Evolutionary conservation across 805 yeast species (phyloP).

Genomic region (Saccharomycopsis microspora): DNA sequence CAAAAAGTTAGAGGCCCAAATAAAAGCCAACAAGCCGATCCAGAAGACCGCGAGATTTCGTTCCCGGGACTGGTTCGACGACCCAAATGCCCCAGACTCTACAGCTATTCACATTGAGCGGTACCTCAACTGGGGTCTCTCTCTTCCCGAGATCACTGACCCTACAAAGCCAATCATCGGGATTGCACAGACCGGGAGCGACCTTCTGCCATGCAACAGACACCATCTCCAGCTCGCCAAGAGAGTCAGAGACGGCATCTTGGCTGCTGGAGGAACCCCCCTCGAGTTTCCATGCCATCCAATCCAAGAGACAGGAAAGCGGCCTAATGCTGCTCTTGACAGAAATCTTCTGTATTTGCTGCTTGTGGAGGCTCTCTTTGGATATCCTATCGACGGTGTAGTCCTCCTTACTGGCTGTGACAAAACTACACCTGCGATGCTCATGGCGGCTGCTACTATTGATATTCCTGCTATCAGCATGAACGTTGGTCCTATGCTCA

Average conservation of each 20-base stretch:
- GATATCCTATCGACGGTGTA: slow-evolving; percentile 20
- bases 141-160: slow-evolving; percentile 16
- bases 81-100: slow-evolving; percentile 18
- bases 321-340: slow-evolving; percentile 20
- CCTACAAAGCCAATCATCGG: slow-evolving; percentile 16
- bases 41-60: slow-evolving; percentile 11
- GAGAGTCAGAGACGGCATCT: slow-evolving; percentile 19
- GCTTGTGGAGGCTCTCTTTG: slow-evolving; percentile 18
- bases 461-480: slow-evolving; percentile 41
- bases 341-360: slow-evolving; percentile 19
- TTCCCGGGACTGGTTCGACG: slow-evolving; percentile 19
- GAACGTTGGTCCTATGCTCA: slow-evolving; percentile 33
- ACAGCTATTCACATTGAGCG: slow-evolving; percentile 20
- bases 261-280: slow-evolving; percentile 19
- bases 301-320: slow-evolving; percentile 20
- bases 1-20: slow-evolving; percentile 9
- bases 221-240: slow-evolving; percentile 19
- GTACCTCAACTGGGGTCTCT: slow-evolving; percentile 20
- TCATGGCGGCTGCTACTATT: slow-evolving; percentile 44
- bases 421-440: slow-evolving; percentile 42
- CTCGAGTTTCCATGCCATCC: slow-evolving; percentile 20
- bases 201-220: slow-evolving; percentile 19
- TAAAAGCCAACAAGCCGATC: background rate
- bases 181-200: slow-evolving; percentile 17
- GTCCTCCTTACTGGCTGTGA: slow-evolving; percentile 28